These are phyloP conservation scores for Leptoxyphium fumago DNA, from an alignment of 2,329 filamentous ascomycete species.

Conservation along the genomic window DNA sequence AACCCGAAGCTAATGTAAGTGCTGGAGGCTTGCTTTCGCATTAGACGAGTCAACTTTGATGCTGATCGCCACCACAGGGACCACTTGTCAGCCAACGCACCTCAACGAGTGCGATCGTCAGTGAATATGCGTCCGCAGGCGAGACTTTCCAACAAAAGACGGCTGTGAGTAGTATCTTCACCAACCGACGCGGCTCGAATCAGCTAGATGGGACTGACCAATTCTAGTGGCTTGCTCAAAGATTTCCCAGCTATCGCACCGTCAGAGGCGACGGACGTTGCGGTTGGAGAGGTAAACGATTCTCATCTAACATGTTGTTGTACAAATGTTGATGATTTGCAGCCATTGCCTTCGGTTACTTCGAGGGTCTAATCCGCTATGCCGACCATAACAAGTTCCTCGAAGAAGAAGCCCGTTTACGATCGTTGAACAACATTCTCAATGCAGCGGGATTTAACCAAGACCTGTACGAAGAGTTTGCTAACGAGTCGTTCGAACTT, in stretches of 20 bases:
- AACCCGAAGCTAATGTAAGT: slow-evolving; percentile 42
- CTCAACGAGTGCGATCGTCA: slow-evolving; percentile 60
- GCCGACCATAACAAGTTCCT: slow-evolving; percentile 51
- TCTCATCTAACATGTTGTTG: slow-evolving; percentile 3
- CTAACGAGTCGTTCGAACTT: slow-evolving; percentile 56
- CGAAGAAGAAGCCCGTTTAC: slow-evolving; percentile 58
- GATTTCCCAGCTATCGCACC: slow-evolving; percentile 75
- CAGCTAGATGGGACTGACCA: slow-evolving; percentile 1
- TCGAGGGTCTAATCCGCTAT: slow-evolving; percentile 63
- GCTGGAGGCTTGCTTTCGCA: too few relatives aligned
- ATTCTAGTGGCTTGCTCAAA: slow-evolving; percentile 53
- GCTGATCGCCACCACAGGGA: slow-evolving; percentile 40
- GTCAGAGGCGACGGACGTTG: slow-evolving; percentile 91
- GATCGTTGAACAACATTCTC: slow-evolving; percentile 55
- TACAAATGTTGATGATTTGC: slow-evolving; percentile 15
- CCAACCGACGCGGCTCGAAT: slow-evolving; percentile 2
- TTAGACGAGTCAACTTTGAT: too few relatives aligned
- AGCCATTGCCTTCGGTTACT: slow-evolving; percentile 91
- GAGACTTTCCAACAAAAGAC: slow-evolving; percentile 77
- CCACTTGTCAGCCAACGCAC: slow-evolving; percentile 67
- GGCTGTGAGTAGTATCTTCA: slow-evolving; percentile 42
- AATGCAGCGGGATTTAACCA: slow-evolving; percentile 52
- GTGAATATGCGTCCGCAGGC: slow-evolving; percentile 81
- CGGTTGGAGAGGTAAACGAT: slow-evolving; percentile 78
- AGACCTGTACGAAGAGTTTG: slow-evolving; percentile 69